These are phyloP conservation scores for Psilocybe cubensis DNA, from an alignment of 768 basidiomycete species.

Conservation along the genomic window DNA sequence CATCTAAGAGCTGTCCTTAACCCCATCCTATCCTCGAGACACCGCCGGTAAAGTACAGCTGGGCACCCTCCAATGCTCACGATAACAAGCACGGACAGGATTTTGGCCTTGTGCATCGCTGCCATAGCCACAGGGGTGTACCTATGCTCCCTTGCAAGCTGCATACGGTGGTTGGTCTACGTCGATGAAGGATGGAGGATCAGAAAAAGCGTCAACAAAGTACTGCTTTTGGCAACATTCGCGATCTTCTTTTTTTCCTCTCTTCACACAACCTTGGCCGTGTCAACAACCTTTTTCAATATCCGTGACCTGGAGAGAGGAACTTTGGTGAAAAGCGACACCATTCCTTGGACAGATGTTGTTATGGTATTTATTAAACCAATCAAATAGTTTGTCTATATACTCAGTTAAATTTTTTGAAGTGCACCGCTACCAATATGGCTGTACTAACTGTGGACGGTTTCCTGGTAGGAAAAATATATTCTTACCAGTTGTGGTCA, in stretches of 20 bases:
- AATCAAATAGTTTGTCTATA: not conserved
- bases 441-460: slow-evolving; percentile 5
- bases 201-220: not conserved
- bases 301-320: not conserved
- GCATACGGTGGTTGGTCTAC: slow-evolving; percentile 7
- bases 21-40: not conserved
- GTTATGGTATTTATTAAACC: slow-evolving; percentile 1
- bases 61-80: not conserved
- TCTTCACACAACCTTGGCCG: not conserved
- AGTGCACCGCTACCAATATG: slow-evolving; percentile 1
- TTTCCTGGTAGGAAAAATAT: not conserved
- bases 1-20: too few relatives aligned
- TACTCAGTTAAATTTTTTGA: not conserved
- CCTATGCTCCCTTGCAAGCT: slow-evolving; percentile 1
- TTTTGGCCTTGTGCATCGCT: slow-evolving; percentile 1
- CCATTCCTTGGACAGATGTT: slow-evolving; percentile 4
- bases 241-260: slow-evolving; percentile 5
- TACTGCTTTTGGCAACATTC: not conserved
- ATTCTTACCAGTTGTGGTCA: too few relatives aligned
- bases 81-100: slow-evolving; percentile 5
- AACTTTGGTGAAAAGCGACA: not conserved
- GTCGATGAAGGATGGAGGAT: slow-evolving; percentile 11
- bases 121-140: slow-evolving; percentile 1
- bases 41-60: not conserved
- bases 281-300: not conserved